A percentile compares a stretch with the other conserved stretches of the same genome.
Conservation (phyloP, 2,329 filamentous ascomycete genomes). For the Mycocentrospora acerina region DNA sequence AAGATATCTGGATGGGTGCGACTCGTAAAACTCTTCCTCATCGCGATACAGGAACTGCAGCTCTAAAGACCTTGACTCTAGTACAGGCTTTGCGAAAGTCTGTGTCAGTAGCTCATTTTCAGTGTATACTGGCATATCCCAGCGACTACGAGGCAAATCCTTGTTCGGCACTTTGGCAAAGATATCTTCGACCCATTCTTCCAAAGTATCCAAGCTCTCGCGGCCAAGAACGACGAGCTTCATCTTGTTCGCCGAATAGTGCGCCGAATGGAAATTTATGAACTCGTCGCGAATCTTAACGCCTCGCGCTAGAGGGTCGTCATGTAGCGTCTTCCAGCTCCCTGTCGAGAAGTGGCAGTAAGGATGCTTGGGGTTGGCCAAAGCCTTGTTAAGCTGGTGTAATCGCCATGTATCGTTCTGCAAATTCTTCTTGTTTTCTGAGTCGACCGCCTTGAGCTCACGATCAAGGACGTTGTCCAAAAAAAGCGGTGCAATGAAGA, state of each 20-base stretch:
- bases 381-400: slow-evolving; percentile 81
- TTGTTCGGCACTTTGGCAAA: slow-evolving; percentile 84
- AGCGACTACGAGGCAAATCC: slow-evolving; percentile 67
- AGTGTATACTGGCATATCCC: slow-evolving; percentile 65
- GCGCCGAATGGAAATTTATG: slow-evolving; percentile 84
- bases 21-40: slow-evolving; percentile 76
- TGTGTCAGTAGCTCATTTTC: slow-evolving; percentile 66
- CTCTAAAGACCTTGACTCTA: slow-evolving; percentile 79
- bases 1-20: slow-evolving; percentile 81
- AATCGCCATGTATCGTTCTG: slow-evolving; percentile 88
- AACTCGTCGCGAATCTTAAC: slow-evolving; percentile 88
- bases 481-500: slow-evolving; percentile 88
- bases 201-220: slow-evolving; percentile 77
- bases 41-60: slow-evolving; percentile 84
- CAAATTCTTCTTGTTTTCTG: slow-evolving; percentile 96
- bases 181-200: slow-evolving; percentile 80
- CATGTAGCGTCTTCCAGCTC: slow-evolving; percentile 82
- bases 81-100: slow-evolving; percentile 86
- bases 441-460: slow-evolving; percentile 86
- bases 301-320: slow-evolving; percentile 73
- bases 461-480: slow-evolving; percentile 81
- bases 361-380: slow-evolving; percentile 85
- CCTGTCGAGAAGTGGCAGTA: slow-evolving; percentile 92
- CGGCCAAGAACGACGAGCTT: slow-evolving; percentile 84
- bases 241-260: slow-evolving; percentile 93